Percentiles rank a stretch among this genome's conserved stretches.
Conservation (phyloP, 495 filamentous ascomycete genomes). For the Hyaloscypha hepaticicola region DNA sequence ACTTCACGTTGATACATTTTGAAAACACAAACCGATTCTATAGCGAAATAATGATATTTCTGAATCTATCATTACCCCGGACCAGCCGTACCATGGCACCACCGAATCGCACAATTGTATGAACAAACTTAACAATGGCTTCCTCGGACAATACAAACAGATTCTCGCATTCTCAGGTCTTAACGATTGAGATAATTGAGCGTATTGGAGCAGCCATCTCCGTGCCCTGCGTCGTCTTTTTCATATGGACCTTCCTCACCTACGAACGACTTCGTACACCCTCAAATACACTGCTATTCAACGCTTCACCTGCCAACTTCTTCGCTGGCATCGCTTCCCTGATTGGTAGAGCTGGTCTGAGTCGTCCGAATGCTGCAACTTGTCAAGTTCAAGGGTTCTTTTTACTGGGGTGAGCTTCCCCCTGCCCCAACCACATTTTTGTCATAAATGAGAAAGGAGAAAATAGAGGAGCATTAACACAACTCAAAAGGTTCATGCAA, state of each 20-base stretch:
- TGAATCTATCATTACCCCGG: not conserved
- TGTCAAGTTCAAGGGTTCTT: constrained; percentile 79
- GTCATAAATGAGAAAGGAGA: not conserved
- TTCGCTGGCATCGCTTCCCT: constrained; percentile 74
- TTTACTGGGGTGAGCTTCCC: constrained; percentile 57
- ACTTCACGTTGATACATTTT: too few relatives aligned
- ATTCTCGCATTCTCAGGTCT: not conserved
- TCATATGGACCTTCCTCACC: constrained; percentile 66
- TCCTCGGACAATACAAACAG: not conserved
- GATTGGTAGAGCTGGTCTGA: constrained; percentile 56
- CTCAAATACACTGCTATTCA: constrained; percentile 81
- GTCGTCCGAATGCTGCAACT: constrained; percentile 51
- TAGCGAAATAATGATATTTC: not conserved
- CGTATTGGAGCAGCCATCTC: constrained; percentile 57
- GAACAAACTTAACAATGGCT: not conserved
- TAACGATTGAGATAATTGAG: constrained; percentile 36
- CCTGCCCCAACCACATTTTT: constrained; percentile 31
- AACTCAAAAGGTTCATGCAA: constrained; percentile 52
- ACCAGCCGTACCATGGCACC: not conserved
- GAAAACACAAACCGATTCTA: too few relatives aligned
- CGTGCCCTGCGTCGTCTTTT: constrained; percentile 63
- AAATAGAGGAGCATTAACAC: not conserved
- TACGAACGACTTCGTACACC: constrained; percentile 65
- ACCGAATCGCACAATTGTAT: not conserved
- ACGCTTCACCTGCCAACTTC: constrained; percentile 80